A percentile compares a stretch with the other conserved stretches of the same genome.
Conservation (phyloP, 345 rosid species). For the Noccaea caerulescens region DNA sequence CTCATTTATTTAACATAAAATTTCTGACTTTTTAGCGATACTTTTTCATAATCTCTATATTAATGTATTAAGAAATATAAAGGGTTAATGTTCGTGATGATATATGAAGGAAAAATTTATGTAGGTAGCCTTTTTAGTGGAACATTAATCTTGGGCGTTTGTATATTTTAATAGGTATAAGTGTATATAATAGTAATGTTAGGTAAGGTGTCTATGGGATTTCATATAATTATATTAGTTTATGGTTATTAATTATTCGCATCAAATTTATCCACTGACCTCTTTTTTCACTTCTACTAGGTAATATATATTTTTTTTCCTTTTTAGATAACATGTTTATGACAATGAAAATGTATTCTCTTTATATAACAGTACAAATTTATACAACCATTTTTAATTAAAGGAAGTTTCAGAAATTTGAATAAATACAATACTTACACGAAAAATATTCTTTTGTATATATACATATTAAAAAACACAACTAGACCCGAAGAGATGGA, state of each 20-base stretch:
- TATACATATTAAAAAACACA: too few species aligned
- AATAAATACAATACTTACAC: neutral
- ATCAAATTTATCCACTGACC: conserved; percentile 19
- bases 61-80: neutral
- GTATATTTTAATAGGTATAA: conserved; percentile 19
- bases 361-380: neutral
- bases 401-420: neutral
- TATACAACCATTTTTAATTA: neutral
- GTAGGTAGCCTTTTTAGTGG: conserved; percentile 27
- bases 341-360: neutral
- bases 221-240: conserved; percentile 7
- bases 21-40: neutral
- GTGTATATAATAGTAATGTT: conserved; percentile 14
- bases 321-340: neutral
- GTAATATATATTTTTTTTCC: neutral
- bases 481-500: too few species aligned
- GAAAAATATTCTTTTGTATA: neutral
- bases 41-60: neutral
- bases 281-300: neutral
- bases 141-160: conserved; percentile 35
- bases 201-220: conserved; percentile 38
- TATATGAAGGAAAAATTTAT: neutral
- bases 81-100: conserved; percentile 16
- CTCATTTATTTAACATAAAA: neutral
- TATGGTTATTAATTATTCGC: conserved; percentile 5